These are phyloP conservation scores for Phytophthora vignae DNA, from an alignment of 352 stramenopile species.

Conservation along the genomic window DNA sequence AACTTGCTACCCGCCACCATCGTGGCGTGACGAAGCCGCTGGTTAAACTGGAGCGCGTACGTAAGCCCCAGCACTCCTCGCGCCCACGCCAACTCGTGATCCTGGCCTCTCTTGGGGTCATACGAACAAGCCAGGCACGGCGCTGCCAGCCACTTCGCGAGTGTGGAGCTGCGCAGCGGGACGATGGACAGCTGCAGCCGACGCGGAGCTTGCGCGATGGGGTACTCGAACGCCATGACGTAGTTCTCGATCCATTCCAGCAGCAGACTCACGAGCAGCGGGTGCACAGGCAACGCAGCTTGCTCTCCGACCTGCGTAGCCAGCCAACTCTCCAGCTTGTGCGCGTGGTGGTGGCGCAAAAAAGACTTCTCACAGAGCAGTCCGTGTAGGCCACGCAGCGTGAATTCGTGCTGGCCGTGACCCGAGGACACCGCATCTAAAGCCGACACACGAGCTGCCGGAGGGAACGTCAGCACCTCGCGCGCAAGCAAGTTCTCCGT, in stretches of 20 bases:
- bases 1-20: conserved; percentile 66
- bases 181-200: conserved; percentile 68
- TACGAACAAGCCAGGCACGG: conserved; percentile 27
- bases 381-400: conserved; percentile 56
- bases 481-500: conserved; percentile 71
- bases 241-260: conserved; percentile 85
- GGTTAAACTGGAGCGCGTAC: conserved; percentile 77
- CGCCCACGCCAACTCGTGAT: conserved; percentile 41
- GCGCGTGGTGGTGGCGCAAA: conserved; percentile 62
- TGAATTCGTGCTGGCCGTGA: conserved; percentile 58
- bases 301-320: conserved; percentile 49
- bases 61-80: conserved; percentile 52
- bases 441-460: conserved; percentile 38
- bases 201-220: conserved; percentile 57
- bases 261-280: conserved; percentile 59
- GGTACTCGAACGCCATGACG: conserved; percentile 79
- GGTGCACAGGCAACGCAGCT: conserved; percentile 56
- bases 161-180: conserved; percentile 49
- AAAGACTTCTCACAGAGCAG: conserved; percentile 76
- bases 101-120: conserved; percentile 14
- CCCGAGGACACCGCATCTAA: conserved; percentile 34
- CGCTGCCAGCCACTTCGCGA: conserved; percentile 51
- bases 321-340: conserved; percentile 67
- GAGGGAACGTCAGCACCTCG: conserved; percentile 61
- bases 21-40: conserved; percentile 62